Base-by-base conservation (phyloP, 345 rosid species). In the Moricandia arvensis region DNA sequence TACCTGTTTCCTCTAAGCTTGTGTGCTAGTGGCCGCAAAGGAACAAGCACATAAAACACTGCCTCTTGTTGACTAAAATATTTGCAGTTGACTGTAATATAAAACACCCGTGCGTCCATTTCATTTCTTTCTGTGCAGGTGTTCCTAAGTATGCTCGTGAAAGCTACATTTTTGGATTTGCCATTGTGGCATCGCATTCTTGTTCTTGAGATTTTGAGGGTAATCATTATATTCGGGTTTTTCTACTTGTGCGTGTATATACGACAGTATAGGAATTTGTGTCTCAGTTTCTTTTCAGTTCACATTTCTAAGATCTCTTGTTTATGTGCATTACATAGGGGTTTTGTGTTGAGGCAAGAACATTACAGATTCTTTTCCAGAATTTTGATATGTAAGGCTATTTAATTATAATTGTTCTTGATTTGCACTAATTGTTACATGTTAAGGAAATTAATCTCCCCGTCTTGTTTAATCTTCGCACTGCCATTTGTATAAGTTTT, bases 111-210 rank as follows among this genome's bases (percentile, higher is more conserved):
- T 29, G 31, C 31, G 31, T 29, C 31, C 41, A 38, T 67, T 53
- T 13, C 53, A 43, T 53, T 69, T 71, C 61, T 66, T 27, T n/a
- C n/a, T 77, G 53, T 82, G 86, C 90, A 91, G 98, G 99, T 95
- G 76, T 95, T 95, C 78, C 91, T 95, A 33, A 95, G 91, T 78
- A 95, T 95, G 99, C 83, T 95, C 57, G 88, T 95, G 84, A 95
- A 90, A 82, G 87, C 86, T 74, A 87, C 92, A 68, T 90, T 87
- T 85, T 91, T 90, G 68, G 99, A 95, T 86, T 84, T 95, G 79
- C 96, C 98, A 70, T 79, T 92, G 69, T 95, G 99, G 99, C 98
- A 95, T 85, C 97, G 97, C 62, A 95, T 95, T 85, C 99, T 95
- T 69, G 99, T 95, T 83, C 99, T 95, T 75, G 99, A 95, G 87